Evolutionary conservation across 306 rosid species (phyloP).

Genomic region (Quercus aquifolioides): DNA sequence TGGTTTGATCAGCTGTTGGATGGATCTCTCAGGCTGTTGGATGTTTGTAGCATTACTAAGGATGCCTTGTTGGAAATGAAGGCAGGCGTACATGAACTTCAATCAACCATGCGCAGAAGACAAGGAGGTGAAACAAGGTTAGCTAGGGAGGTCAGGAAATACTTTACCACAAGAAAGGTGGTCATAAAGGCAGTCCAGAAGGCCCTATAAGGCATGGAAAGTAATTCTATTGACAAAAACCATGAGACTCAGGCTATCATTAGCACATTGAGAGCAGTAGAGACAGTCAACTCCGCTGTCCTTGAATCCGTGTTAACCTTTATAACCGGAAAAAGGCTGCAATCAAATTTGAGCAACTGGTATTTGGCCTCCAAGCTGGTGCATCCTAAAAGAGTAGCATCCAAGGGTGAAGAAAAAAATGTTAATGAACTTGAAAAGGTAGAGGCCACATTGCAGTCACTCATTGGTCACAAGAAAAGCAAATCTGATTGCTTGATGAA

Average conservation of each 20-base stretch:
- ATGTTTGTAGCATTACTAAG: conserved; percentile 31
- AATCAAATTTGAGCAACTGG: conserved; percentile 31
- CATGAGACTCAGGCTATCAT: conserved; percentile 18
- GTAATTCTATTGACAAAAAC: conserved; percentile 22
- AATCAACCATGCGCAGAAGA: background rate
- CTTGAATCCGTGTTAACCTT: conserved; percentile 41
- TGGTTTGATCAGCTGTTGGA: conserved; percentile 40
- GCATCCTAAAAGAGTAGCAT: conserved; percentile 25
- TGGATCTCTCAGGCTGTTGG: conserved; percentile 39
- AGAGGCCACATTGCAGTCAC: background rate
- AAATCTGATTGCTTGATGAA: background rate
- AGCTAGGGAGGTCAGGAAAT: background rate
- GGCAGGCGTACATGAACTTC: background rate
- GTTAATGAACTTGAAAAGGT: conserved; percentile 31
- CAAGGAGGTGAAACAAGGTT: background rate
- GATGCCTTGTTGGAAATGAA: conserved; percentile 1
- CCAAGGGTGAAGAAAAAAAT: conserved; percentile 13
- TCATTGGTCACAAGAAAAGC: background rate
- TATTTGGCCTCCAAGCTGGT: conserved; percentile 36
- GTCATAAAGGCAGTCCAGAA: conserved; percentile 40
- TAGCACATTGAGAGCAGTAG: conserved; percentile 30
- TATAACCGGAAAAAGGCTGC: conserved; percentile 26
- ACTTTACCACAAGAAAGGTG: conserved; percentile 14
- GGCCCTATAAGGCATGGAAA: conserved; percentile 24
- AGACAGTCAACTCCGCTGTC: conserved; percentile 20